Conservation (phyloP, 192 early-diverging fungal genomes). For the Coemansia sp. region DNA sequence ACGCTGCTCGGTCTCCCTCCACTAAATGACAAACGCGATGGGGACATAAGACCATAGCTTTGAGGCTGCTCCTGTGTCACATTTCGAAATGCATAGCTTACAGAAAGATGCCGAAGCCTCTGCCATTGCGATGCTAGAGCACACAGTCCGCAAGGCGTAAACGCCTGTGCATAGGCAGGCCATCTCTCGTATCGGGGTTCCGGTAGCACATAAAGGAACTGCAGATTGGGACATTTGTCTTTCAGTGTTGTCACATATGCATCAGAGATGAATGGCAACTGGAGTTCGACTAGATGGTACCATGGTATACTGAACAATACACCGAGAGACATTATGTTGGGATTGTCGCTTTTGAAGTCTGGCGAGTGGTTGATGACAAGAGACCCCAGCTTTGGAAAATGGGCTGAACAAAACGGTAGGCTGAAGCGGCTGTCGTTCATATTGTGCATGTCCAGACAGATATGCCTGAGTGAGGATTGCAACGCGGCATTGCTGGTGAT, state of each 20-base stretch:
- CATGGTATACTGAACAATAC: conserved; percentile 48
- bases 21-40: conserved; percentile 29
- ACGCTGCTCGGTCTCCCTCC: conserved; percentile 8
- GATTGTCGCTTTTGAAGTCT: conserved; percentile 30
- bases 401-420: conserved; percentile 45
- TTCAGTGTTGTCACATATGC: conserved; percentile 20
- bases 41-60: conserved; percentile 7
- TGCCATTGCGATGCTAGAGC: conserved; percentile 41
- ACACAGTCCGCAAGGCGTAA: conserved; percentile 33
- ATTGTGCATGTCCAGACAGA: conserved; percentile 38
- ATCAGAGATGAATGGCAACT: conserved; percentile 49
- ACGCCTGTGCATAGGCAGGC: conserved; percentile 43
- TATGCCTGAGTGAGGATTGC: conserved; percentile 41
- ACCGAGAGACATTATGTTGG: conserved; percentile 36
- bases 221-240: conserved; percentile 44
- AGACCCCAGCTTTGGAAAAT: conserved; percentile 46
- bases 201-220: conserved; percentile 33
- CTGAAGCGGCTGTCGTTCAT: conserved; percentile 35
- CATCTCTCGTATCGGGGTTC: conserved; percentile 53
- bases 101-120: conserved; percentile 38
- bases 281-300: conserved; percentile 35
- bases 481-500: conserved; percentile 32
- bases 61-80: conserved; percentile 1
- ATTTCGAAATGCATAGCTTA: conserved; percentile 41
- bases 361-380: conserved; percentile 41